Evolutionary conservation across 2,329 filamentous ascomycete genomes (phyloP), one percentile per base, ranked within the genome.

Genomic region (Fusarium sp.): DNA sequence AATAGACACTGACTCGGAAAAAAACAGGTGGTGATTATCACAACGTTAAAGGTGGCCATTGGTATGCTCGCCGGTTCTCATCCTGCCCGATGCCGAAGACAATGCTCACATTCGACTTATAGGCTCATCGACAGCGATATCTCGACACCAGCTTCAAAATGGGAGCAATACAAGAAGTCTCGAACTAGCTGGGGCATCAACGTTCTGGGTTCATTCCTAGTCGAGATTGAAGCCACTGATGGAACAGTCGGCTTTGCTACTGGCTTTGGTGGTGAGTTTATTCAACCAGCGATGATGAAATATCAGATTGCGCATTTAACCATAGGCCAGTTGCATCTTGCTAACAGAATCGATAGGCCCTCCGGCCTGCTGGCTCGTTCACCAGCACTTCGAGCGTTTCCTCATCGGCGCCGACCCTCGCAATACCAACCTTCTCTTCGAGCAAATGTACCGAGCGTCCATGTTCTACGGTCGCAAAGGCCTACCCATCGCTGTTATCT

Each of bases 381-480:
- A 95, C 77, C 92, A 97, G 81, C 95, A 98, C 82, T 97, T 98
- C 79, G 92, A 96, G 81, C 89, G 95, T 68, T 98, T 98, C 86
- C 83, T 98, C 66, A 87, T 97, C 73, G 94, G 94, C 44, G 91
- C 93, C 75, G 95, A 98, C 79, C 94, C 94, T 14, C 88, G 95
- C 74, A 94, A 98, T 78, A 97, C 93, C 56, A 97, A 97, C 81
- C 88, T 95, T 69, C 85, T 98, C 30, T 98, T 97, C 79, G 95
- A 98, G 84, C 94, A 97, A 80, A 97, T 98, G 95, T 98, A 97
- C 85, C 90, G 94, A 65, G 92, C 88, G 3, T 97, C 94, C 73
- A 97, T 97, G 93, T 98, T 97, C 85, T 98, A 98, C 78, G 95
- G 95, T 67, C 91, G 95, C 73, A 98, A 98, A 81, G 95, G 95